These are phyloP conservation scores for Liriodendron chinense DNA, from an alignment of 164 flowering plant genomes.

Conservation along the genomic window DNA sequence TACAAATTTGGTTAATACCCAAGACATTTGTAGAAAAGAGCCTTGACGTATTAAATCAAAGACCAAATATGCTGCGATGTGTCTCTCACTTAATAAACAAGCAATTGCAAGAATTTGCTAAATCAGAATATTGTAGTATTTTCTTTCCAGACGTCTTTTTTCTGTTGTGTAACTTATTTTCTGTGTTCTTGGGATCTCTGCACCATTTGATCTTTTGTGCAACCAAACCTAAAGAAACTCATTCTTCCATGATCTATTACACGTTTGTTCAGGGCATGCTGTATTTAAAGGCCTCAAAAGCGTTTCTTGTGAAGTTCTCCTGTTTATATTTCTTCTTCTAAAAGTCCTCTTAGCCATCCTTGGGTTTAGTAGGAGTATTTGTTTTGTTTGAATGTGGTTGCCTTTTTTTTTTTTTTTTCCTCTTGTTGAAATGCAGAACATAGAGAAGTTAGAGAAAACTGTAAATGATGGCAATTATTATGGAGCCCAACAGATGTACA, in stretches of 20 bases:
- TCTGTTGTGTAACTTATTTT: not conserved
- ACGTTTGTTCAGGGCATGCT: no score
- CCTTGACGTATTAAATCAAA: no score
- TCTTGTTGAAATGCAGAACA: conserved; percentile 40
- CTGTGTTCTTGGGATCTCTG: not conserved
- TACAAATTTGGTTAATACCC: no score
- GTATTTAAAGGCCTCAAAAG: no score
- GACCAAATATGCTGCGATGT: no score
- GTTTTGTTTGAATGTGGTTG: not conserved
- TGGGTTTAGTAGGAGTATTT: not conserved
- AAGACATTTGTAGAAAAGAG: no score
- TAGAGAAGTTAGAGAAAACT: conserved; percentile 70
- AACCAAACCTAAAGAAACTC: no score
- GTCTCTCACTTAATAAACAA: not conserved
- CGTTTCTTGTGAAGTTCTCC: no score
- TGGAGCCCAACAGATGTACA: conserved; percentile 97
- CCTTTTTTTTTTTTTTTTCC: not conserved
- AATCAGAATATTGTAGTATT: no score
- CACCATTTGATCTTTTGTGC: not conserved
- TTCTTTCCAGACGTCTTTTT: no score
- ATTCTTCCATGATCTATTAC: no score
- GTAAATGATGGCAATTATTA: conserved; percentile 64
- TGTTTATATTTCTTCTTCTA: not conserved
- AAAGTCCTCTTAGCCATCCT: not conserved
- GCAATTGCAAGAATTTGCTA: not conserved